A percentile compares a stretch with the other conserved stretches of the same genome.
Conservation (phyloP, 345 rosid species). For the Physaria fendleri region DNA sequence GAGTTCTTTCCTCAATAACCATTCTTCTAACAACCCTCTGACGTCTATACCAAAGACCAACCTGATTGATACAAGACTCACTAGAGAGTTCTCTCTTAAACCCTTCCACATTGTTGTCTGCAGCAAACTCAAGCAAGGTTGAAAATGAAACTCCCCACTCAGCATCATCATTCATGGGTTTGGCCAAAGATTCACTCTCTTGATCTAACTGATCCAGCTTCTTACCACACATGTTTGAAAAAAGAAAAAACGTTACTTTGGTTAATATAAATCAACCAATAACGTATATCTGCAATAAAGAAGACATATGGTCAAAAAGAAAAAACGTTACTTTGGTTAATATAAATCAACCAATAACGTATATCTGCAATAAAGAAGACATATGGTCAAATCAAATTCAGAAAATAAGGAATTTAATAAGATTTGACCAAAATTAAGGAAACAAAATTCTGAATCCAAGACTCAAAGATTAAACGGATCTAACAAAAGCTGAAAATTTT, state of each 20-base stretch:
- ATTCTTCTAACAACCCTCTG: conserved; percentile 38
- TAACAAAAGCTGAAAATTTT: neutral
- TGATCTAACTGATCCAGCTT: conserved; percentile 28
- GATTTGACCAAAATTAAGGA: conserved; percentile 21
- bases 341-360: conserved; percentile 19
- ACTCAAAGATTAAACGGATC: conserved; percentile 22
- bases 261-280: conserved; percentile 14
- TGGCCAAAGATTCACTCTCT: conserved; percentile 14
- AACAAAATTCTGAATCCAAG: conserved; percentile 6
- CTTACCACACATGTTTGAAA: conserved; percentile 30
- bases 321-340: conserved; percentile 1
- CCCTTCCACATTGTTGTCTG: conserved; percentile 41
- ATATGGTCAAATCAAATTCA: neutral
- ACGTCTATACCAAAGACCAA: conserved; percentile 43
- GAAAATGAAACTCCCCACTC: conserved; percentile 37
- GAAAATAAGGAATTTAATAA: neutral
- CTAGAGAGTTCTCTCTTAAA: conserved; percentile 31
- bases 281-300: too few relatives aligned
- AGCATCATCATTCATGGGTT: conserved; percentile 27
- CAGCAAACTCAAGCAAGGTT: conserved; percentile 41
- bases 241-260: conserved; percentile 1
- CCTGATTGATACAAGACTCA: conserved; percentile 29
- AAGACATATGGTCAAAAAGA: neutral
- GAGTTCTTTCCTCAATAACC: conserved; percentile 44
- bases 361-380: too few relatives aligned